A percentile compares a stretch with the other conserved stretches of the same genome.
Evolutionary conservation across 495 filamentous ascomycete genomes (phyloP).

Genomic region (Chaetomium cochliodes): DNA sequence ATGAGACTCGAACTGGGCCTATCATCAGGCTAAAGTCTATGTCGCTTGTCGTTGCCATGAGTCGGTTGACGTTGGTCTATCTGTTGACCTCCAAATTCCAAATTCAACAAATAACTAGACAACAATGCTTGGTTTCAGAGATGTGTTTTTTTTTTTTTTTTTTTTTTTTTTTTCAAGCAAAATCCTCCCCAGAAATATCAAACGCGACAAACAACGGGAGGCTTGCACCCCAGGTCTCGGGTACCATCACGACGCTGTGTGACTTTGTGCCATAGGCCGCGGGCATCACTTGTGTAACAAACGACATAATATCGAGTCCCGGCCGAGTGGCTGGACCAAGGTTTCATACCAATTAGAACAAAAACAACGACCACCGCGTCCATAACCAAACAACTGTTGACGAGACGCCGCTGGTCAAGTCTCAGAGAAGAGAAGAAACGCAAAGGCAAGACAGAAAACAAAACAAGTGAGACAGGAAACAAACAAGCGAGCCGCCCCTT

Average conservation of each 20-base stretch:
- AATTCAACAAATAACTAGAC: too few species aligned
- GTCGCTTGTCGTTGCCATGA: not conserved
- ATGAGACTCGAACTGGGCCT: not conserved
- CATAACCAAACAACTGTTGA: too few species aligned
- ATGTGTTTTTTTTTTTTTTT: too few species aligned
- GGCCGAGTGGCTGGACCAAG: not conserved
- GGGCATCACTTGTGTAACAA: not conserved
- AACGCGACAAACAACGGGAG: not conserved
- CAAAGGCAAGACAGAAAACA: not conserved
- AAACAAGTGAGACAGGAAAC: not conserved
- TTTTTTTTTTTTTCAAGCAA: too few species aligned
- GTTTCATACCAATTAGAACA: not conserved
- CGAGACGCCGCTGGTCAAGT: too few species aligned
- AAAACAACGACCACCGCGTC: too few species aligned
- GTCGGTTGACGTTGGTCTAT: not conserved
- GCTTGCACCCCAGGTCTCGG: conserved; percentile 2
- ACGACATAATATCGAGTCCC: not conserved
- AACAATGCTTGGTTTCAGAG: too few species aligned
- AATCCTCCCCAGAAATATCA: too few species aligned
- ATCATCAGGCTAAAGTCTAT: not conserved
- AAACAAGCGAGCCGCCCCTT: not conserved
- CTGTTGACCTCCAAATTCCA: too few species aligned
- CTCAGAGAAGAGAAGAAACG: not conserved
- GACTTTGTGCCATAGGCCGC: not conserved
- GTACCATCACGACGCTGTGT: too few species aligned